Evolutionary conservation across 2,329 filamentous ascomycete species (phyloP), one percentile per base, ranked within the genome.

Genomic region (Penicillium sp.): DNA sequence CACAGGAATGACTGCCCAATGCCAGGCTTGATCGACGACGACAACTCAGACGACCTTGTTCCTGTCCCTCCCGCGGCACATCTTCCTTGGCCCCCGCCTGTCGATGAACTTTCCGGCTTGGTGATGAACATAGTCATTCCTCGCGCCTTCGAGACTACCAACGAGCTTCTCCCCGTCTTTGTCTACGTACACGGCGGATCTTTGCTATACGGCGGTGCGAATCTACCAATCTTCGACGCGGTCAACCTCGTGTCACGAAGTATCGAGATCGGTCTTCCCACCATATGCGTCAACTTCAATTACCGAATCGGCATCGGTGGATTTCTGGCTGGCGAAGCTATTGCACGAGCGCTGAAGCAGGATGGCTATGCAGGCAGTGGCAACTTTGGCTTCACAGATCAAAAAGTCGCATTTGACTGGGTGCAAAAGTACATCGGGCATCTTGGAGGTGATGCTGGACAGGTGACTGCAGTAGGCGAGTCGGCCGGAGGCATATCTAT

Each of bases 341-440:
- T 68, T 33, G 53, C 58, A 3, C 18, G 37, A 2, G 66, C 67
- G n/a, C 58, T 70, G 18, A 39, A 62, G 13, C 39, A 41, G 0
- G 67, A 70, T 19, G 66, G 68, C 13, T 52, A 58, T 41, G 39
- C 58, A 11, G 69, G 69, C 0, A 65, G 64, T 41, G 68, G 68
- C 0, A 82, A 82, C 60, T 77, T 77, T 56, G 75, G 75, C 0
- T 69, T 81, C 14, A 67, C 73, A 31, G 79, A 71, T 46, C 67
- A 71, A 51, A 64, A 69, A 33, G 63, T 70, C 1, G 69, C 65
- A 2, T 70, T 76, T 14, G 65, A 71, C 44, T 78, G 75, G 75
- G 68, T 76, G 1, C 66, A 71, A 37, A 56, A 64, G 14, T 71
- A 77, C 54, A 75, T 77, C 35, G 51, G 53, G 2, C 62, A 54